These are phyloP conservation scores for Plasmodium adleri DNA, from an alignment of 169 alveolate species.

Conservation along the genomic window DNA sequence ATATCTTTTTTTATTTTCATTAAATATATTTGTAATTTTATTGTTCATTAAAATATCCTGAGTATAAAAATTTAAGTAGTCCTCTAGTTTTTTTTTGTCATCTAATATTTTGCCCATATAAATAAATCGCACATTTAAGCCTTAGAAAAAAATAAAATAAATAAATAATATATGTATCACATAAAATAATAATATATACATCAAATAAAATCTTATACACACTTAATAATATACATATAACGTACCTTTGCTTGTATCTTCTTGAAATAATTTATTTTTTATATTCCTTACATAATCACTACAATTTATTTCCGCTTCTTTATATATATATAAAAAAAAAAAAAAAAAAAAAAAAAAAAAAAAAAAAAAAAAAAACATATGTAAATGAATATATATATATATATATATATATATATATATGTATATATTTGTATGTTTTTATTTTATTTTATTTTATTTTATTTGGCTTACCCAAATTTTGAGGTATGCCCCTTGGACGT, in stretches of 20 bases:
- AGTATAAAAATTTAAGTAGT: constrained; percentile 49
- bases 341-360: background rate
- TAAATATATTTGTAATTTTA: constrained; percentile 1
- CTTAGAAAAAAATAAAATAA: constrained; percentile 33
- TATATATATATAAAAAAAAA: background rate
- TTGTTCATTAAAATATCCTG: constrained; percentile 22
- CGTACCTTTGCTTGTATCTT: constrained; percentile 33
- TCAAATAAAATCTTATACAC: background rate
- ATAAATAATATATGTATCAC: background rate
- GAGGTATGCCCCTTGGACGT: constrained; percentile 62
- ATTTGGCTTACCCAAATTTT: constrained; percentile 31
- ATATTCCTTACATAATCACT: constrained; percentile 30
- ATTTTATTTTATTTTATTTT: background rate
- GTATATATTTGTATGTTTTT: background rate
- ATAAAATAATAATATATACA: background rate
- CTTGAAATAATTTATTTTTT: constrained; percentile 29
- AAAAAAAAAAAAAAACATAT: background rate
- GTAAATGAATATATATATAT: background rate
- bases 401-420: constrained; percentile 13
- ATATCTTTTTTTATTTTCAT: constrained; percentile 11
- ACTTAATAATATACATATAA: background rate
- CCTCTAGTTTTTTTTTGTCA: constrained; percentile 75
- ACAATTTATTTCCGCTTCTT: constrained; percentile 52
- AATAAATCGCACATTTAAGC: constrained; percentile 79
- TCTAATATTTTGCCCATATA: constrained; percentile 79